These are phyloP conservation scores for Orbilia blumenaviensis DNA, from an alignment of 2,329 filamentous ascomycete species.

Conservation along the genomic window DNA sequence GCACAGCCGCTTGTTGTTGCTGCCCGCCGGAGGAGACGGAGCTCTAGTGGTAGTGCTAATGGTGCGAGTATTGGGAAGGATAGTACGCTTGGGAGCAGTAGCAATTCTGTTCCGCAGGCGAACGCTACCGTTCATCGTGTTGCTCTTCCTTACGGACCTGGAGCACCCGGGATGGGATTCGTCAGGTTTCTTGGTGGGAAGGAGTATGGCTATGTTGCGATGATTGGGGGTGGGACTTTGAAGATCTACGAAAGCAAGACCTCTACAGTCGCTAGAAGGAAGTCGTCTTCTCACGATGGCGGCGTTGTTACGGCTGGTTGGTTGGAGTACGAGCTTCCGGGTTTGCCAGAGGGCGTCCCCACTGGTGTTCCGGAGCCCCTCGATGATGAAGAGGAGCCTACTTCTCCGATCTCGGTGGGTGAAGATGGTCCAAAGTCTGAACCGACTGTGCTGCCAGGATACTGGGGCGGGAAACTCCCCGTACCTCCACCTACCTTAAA, in stretches of 20 bases:
- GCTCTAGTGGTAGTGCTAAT: slow-evolving; percentile 54
- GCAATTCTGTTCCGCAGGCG: slow-evolving; percentile 62
- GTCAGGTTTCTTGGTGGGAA: slow-evolving; percentile 64
- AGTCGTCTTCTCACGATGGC: slow-evolving; percentile 59
- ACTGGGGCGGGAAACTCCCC: slow-evolving; percentile 46
- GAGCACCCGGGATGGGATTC: slow-evolving; percentile 61
- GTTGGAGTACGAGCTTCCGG: slow-evolving; percentile 58
- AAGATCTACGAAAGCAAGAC: slow-evolving; percentile 61
- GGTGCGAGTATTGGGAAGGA: slow-evolving; percentile 64
- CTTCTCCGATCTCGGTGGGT: slow-evolving; percentile 51
- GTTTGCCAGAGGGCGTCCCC: slow-evolving; percentile 54
- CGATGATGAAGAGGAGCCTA: slow-evolving; percentile 54
- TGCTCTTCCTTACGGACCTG: slow-evolving; percentile 61
- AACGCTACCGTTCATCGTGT: slow-evolving; percentile 63
- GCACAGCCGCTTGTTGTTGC: slow-evolving; percentile 73
- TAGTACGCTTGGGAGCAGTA: slow-evolving; percentile 61
- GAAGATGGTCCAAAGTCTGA: slow-evolving; percentile 57
- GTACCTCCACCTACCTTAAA: slow-evolving; percentile 62
- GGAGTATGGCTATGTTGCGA: slow-evolving; percentile 62
- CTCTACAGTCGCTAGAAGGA: slow-evolving; percentile 54
- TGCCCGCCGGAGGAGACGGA: slow-evolving; percentile 66
- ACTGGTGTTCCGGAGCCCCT: slow-evolving; percentile 52
- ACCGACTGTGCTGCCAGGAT: slow-evolving; percentile 39
- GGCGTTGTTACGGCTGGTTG: slow-evolving; percentile 57
- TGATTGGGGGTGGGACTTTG: slow-evolving; percentile 64